phyloP scores from a whole-genome alignment of 768 basidiomycete species.

The Atractiella rhizophila region DNA sequence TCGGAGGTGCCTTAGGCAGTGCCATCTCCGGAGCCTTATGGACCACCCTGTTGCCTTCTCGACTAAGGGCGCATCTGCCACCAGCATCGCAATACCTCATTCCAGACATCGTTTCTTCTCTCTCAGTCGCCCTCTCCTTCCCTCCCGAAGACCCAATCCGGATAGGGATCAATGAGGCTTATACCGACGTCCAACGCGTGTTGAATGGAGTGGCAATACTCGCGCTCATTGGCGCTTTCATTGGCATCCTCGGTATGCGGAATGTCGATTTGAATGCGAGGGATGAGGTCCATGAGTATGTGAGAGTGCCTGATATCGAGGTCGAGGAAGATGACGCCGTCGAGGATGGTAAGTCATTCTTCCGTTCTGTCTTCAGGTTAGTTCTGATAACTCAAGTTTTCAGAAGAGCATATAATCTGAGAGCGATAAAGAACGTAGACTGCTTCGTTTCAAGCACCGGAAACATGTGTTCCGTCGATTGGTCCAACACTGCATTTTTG shows the following conservation, averaged over 20 bases:
- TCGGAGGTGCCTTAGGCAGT: constrained; percentile 17
- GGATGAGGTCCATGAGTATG: no score
- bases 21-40: constrained; percentile 15
- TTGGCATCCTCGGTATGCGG: constrained; percentile 1
- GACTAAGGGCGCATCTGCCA: constrained; percentile 9
- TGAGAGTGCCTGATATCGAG: no score
- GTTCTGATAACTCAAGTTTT: no score
- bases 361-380: no score
- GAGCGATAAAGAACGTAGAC: no score
- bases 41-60: constrained; percentile 12
- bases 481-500: no score
- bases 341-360: no score
- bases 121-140: constrained; percentile 15
- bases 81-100: constrained; percentile 2
- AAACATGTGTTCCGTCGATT: no score
- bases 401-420: no score
- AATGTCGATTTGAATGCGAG: constrained; percentile 8
- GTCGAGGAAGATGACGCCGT: no score
- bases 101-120: constrained; percentile 11
- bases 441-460: no score
- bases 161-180: constrained; percentile 13
- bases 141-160: constrained; percentile 7
- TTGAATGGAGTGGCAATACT: constrained; percentile 7
- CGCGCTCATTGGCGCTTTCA: constrained; percentile 9
- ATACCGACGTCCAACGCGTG: constrained; percentile 12